Conservation (phyloP, 306 rosid genomes). For the Datisca glomerata region DNA sequence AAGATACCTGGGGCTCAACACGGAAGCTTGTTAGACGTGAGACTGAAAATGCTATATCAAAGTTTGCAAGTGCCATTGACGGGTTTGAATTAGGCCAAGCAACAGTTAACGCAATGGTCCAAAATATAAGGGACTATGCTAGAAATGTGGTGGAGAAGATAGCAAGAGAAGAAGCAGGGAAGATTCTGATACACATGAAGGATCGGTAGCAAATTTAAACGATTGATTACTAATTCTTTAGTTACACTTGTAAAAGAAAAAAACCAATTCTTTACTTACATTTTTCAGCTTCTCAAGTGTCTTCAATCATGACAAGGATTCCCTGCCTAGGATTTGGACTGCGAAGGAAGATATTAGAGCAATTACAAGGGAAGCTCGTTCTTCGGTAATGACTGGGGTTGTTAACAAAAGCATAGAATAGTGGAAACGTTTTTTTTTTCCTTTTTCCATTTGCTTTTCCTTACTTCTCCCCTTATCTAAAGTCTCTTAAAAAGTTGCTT, state of each 20-base stretch:
- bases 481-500: background rate
- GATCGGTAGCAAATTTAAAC: constrained; percentile 42
- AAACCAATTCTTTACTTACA: constrained; percentile 4
- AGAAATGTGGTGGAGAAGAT: constrained; percentile 71
- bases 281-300: constrained; percentile 62
- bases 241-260: constrained; percentile 17
- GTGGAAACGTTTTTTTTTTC: constrained; percentile 4
- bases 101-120: constrained; percentile 34
- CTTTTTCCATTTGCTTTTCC: background rate
- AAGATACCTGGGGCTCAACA: constrained; percentile 84
- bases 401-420: constrained; percentile 13
- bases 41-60: constrained; percentile 63
- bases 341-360: constrained; percentile 87
- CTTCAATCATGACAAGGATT: constrained; percentile 93
- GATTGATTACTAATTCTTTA: background rate
- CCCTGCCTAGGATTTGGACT: constrained; percentile 96
- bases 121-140: constrained; percentile 46
- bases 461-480: background rate
- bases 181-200: constrained; percentile 86
- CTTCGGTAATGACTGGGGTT: too few relatives aligned
- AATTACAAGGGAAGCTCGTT: constrained; percentile 87
- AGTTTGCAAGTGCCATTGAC: constrained; percentile 50
- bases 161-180: constrained; percentile 95
- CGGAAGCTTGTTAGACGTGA: constrained; percentile 65
- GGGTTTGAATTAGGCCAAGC: constrained; percentile 73